Evolutionary conservation across 2,329 filamentous ascomycete genomes (phyloP).

Genomic region (Chalaropsis ovoidea): DNA sequence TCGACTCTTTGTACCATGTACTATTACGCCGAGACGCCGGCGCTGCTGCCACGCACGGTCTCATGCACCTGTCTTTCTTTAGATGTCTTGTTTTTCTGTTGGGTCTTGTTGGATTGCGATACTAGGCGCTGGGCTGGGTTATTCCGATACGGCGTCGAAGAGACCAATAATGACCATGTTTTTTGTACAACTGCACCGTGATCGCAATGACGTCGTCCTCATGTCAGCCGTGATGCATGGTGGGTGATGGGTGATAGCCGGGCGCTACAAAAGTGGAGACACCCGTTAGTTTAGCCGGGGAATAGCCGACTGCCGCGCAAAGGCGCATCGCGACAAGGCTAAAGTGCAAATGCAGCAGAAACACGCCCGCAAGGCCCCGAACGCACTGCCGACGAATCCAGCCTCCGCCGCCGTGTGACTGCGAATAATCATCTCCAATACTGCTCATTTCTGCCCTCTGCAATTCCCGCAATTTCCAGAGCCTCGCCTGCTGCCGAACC

Average conservation of each 20-base stretch:
- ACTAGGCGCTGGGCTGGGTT: not conserved
- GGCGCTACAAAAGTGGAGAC: not conserved
- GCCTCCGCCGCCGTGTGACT: not conserved
- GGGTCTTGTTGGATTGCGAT: not conserved
- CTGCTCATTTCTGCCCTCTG: not conserved
- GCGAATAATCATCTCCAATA: not conserved
- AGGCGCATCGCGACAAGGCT: constrained; percentile 11
- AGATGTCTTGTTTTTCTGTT: constrained; percentile 13
- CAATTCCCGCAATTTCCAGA: too few species aligned
- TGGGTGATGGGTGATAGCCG: not conserved
- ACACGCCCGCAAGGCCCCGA: not conserved
- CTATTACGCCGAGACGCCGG: constrained; percentile 4
- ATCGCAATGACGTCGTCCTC: not conserved
- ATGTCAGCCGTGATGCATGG: not conserved
- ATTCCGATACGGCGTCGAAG: not conserved
- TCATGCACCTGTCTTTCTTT: not conserved
- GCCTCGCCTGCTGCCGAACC: too few species aligned
- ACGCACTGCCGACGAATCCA: not conserved
- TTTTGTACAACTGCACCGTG: not conserved
- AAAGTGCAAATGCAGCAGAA: not conserved
- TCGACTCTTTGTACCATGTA: constrained; percentile 24
- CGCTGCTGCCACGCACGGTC: not conserved
- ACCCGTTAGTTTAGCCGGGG: not conserved
- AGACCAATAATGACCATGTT: not conserved
- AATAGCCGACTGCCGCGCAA: constrained; percentile 3